phyloP scores from a whole-genome alignment of 768 basidiomycete genomes.

The Phylloporus scabripes region DNA sequence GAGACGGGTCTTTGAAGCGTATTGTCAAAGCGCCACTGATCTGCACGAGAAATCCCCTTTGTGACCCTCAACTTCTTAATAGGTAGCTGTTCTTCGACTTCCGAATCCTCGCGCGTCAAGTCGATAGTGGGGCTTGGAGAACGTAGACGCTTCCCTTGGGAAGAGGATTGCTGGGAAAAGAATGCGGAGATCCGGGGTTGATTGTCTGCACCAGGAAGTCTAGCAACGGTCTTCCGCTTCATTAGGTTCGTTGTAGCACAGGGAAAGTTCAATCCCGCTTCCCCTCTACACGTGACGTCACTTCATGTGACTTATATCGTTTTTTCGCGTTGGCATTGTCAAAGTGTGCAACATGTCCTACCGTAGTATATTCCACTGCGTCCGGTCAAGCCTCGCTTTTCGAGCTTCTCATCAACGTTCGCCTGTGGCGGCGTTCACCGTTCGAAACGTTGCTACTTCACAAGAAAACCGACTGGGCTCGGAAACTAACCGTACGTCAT shows the following conservation, averaged over 20 bases:
- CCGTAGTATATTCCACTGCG: conserved; percentile 4
- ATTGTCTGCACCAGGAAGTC: conserved; percentile 3
- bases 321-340: conserved; percentile 1
- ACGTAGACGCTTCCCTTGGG: conserved; percentile 27
- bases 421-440: not conserved
- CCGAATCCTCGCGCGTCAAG: conserved; percentile 43
- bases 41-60: conserved; percentile 19
- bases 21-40: conserved; percentile 45
- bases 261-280: too few species aligned
- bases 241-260: conserved; percentile 3
- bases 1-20: conserved; percentile 2
- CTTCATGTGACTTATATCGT: too few species aligned
- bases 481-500: conserved; percentile 57
- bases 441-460: conserved; percentile 8
- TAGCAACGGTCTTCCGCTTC: conserved; percentile 14
- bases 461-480: conserved; percentile 45
- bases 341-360: conserved; percentile 6
- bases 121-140: conserved; percentile 40
- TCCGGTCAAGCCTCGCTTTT: conserved; percentile 3
- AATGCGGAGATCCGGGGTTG: conserved; percentile 41
- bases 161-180: conserved; percentile 27
- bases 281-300: conserved; percentile 20
- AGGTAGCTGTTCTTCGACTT: conserved; percentile 21
- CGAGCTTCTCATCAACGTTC: not conserved
- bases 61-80: conserved; percentile 28